These are phyloP conservation scores for Sporisorium exsertum DNA, from an alignment of 1,284 basidiomycete species.

Conservation along the genomic window DNA sequence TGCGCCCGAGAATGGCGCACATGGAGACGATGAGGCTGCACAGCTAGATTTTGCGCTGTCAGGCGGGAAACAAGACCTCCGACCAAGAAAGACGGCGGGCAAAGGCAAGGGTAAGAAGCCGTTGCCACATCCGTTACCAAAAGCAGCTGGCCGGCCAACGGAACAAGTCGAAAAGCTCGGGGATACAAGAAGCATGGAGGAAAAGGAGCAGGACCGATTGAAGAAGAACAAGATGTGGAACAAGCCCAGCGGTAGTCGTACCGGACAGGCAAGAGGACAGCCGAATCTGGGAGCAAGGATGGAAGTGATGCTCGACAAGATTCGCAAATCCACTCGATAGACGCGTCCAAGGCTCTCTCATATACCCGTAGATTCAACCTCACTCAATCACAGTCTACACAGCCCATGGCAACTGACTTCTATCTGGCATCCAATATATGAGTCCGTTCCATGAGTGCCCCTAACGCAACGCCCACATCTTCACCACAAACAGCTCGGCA, in stretches of 20 bases:
- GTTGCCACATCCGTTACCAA: constrained; percentile 44
- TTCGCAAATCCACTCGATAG: constrained; percentile 40
- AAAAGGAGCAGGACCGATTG: constrained; percentile 54
- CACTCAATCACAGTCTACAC: neutral
- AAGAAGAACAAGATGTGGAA: constrained; percentile 62
- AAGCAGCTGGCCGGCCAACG: neutral
- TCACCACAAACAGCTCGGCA: constrained; percentile 66
- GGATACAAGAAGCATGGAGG: constrained; percentile 51
- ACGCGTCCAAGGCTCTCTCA: neutral
- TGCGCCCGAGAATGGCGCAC: constrained; percentile 48
- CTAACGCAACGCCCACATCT: constrained; percentile 60
- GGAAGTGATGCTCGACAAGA: constrained; percentile 67
- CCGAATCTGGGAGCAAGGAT: constrained; percentile 65
- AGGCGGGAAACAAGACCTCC: constrained; percentile 40
- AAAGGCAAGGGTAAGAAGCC: constrained; percentile 34
- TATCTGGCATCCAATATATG: neutral
- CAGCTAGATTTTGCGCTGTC: constrained; percentile 12
- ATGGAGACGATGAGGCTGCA: constrained; percentile 8
- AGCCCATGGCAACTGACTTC: neutral
- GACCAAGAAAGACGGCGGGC: constrained; percentile 15
- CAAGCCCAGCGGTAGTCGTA: constrained; percentile 54
- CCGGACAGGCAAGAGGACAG: constrained; percentile 61
- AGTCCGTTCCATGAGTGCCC: neutral
- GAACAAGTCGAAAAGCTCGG: constrained; percentile 7
- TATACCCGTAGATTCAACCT: constrained; percentile 23